Base-by-base conservation (phyloP, 805 yeast species). In the Maudiozyma barnettii region DNA sequence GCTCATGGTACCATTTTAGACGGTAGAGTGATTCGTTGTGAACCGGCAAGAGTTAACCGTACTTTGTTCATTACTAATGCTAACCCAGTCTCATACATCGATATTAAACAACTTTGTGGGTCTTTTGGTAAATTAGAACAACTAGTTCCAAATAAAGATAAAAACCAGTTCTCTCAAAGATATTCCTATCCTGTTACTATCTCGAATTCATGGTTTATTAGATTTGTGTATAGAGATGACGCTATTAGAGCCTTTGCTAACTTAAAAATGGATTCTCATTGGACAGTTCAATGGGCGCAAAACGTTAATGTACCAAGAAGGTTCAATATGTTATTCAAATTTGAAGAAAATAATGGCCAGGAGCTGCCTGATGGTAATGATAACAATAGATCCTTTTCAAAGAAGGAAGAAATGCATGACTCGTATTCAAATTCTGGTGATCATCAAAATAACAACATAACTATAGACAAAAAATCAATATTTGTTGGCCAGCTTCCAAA, bases 1-100 rank as follows among this genome's bases (percentile, higher is more conserved):
- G 95, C 88, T 10, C 91, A 85, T 56, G 80, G 81, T 48, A 72
- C 87, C 5, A 63, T 70, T 6, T 65, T 89, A 43, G 79, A 85
- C 60, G 95, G 89, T 13, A 74, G 95, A 61, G 70, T 78, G 3
- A 77, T 91, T 40, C 75, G 97, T 47, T 86, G 95, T 66, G 97
- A 91, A 66, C 81, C 81, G 18, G 98, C 98, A 0, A 81, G 84
- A 58, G 96, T 90, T 41, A 91, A 90, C 65, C 74, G 97, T 53
- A 90, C 97, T 13, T 69, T 91, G 39, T 84, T 78, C 60, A 63
- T 88, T 41, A 65, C 79, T 12, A 50, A 55, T 47, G 23, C 45
- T 13, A 33, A 41, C n/a, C 51, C 50, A 36, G 55, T 68, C 8
- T 51, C 62, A 2, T 53, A 61, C 39, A 53, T 49, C 16, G 63